Evolutionary conservation across 345 rosid species (phyloP).

Genomic region (Citrus mangshanensis): DNA sequence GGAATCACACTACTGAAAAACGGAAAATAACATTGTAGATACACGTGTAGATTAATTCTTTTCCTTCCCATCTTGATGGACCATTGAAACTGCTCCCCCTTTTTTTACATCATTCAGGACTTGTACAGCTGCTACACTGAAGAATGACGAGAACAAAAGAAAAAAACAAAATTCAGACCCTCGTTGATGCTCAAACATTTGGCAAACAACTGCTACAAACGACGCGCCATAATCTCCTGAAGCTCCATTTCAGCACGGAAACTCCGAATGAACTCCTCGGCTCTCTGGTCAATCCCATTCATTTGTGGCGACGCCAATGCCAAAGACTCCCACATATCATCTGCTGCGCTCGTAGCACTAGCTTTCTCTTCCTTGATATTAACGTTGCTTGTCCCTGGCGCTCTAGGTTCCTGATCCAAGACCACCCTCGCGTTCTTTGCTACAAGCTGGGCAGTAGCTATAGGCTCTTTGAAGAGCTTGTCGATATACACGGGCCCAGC

Average conservation of each 20-base stretch:
- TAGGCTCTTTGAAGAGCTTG: conserved; percentile 40
- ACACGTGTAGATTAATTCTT: neutral
- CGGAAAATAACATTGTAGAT: too few relatives aligned
- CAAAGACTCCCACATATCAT: conserved; percentile 47
- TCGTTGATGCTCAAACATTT: neutral
- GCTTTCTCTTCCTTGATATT: neutral
- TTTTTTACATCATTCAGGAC: neutral
- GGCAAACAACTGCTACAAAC: conserved; percentile 16
- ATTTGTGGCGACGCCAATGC: conserved; percentile 45
- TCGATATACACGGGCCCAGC: conserved; percentile 50
- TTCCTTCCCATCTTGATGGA: neutral
- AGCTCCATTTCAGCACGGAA: conserved; percentile 54
- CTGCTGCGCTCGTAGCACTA: conserved; percentile 4
- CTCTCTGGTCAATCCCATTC: conserved; percentile 68
- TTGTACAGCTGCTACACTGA: neutral
- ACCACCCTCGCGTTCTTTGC: conserved; percentile 13
- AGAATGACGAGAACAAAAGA: neutral
- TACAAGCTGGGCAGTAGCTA: neutral
- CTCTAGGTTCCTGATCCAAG: neutral
- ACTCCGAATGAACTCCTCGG: conserved; percentile 61
- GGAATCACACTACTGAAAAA: too few relatives aligned
- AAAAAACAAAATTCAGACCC: neutral
- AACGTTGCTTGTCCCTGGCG: conserved; percentile 2
- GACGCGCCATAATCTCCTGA: conserved; percentile 45
- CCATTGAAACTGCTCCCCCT: neutral